A percentile compares a stretch with the other conserved stretches of the same genome.
phyloP scores from a whole-genome alignment of 2,329 filamentous ascomycete species.

The Fusarium irregulare region DNA sequence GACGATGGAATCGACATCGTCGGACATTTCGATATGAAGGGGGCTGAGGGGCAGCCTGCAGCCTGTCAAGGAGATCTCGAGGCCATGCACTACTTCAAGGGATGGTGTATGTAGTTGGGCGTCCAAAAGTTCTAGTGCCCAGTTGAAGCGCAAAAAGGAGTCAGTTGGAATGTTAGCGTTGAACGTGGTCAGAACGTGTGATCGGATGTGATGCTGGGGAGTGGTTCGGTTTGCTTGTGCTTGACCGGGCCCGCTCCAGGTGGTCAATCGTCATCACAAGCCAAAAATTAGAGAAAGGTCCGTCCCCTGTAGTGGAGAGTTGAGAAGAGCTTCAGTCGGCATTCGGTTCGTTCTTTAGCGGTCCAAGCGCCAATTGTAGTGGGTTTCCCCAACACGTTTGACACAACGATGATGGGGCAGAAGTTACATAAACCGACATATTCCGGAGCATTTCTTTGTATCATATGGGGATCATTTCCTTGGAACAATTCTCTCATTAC shows the following conservation, averaged over 20 bases:
- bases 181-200: constrained; percentile 31
- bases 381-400: constrained; percentile 45
- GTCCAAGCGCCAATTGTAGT: constrained; percentile 42
- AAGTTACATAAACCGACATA: constrained; percentile 43
- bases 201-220: constrained; percentile 18
- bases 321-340: background rate
- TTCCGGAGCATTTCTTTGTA: constrained; percentile 31
- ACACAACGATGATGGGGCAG: constrained; percentile 30
- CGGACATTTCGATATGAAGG: constrained; percentile 58
- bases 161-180: constrained; percentile 22
- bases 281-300: constrained; percentile 20
- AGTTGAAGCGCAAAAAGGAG: background rate
- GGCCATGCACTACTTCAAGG: constrained; percentile 39
- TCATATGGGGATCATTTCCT: background rate
- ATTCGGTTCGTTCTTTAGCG: constrained; percentile 2
- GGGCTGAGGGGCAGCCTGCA: constrained; percentile 44
- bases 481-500: constrained; percentile 2
- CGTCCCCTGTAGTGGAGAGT: background rate
- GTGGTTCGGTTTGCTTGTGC: constrained; percentile 19
- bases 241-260: constrained; percentile 16
- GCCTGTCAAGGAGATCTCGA: constrained; percentile 36
- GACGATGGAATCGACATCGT: constrained; percentile 86
- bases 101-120: background rate
- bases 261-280: constrained; percentile 38
- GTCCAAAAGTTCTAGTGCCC: too few relatives aligned